Conservation (phyloP, 225 moss, liverwort and hornwort species). For the Pseudoscleropodium purum region DNA sequence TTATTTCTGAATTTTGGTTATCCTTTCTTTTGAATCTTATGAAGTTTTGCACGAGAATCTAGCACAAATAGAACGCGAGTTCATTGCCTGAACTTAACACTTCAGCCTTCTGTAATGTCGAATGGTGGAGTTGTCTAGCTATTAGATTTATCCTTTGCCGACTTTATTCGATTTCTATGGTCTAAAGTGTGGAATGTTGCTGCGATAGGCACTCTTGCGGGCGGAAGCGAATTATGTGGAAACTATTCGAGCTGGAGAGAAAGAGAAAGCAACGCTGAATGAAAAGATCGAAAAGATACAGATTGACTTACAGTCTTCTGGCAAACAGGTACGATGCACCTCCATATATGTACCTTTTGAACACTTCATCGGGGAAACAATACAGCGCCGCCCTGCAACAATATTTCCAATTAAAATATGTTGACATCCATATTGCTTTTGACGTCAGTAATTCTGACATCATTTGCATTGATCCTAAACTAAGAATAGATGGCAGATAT, state of each 20-base stretch:
- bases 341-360: neutral
- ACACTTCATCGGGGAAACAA: too few species aligned
- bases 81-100: neutral
- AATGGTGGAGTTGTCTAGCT: neutral
- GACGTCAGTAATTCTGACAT: too few species aligned
- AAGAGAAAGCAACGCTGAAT: conserved; percentile 40
- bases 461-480: neutral
- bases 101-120: neutral
- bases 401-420: neutral
- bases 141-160: too few species aligned
- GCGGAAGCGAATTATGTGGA: conserved; percentile 48
- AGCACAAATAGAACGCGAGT: too few species aligned
- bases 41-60: neutral
- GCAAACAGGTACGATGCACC: conserved; percentile 45
- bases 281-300: conserved; percentile 47
- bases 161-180: neutral
- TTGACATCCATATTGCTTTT: too few species aligned
- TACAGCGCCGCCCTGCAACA: neutral
- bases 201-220: conserved; percentile 33
- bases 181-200: neutral
- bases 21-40: neutral
- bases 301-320: conserved; percentile 35
- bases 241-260: conserved; percentile 36
- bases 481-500: too few species aligned
- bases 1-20: neutral